A percentile compares a stretch with the other conserved stretches of the same genome.
Conservation (phyloP, 2,329 filamentous ascomycete species). For the Penicillium fuscoglaucum region DNA sequence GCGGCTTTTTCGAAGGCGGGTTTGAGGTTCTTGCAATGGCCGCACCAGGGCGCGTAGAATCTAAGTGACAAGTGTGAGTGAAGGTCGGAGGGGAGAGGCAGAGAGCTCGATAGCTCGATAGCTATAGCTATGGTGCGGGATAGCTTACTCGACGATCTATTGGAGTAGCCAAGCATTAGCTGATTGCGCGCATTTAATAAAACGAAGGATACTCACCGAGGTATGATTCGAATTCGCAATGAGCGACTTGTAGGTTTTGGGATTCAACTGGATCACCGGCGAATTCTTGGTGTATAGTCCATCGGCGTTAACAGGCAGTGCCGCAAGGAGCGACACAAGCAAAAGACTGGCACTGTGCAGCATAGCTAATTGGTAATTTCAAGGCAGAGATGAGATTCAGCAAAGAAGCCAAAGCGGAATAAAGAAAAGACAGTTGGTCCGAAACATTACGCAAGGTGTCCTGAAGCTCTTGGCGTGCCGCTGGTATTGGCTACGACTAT, state of each 20-base stretch:
- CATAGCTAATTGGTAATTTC: constrained; percentile 26
- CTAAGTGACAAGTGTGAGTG: constrained; percentile 46
- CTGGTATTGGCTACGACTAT: constrained; percentile 11
- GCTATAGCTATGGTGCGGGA: constrained; percentile 8
- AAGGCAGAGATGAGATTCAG: not conserved
- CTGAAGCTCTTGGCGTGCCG: constrained; percentile 44
- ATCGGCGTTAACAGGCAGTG: constrained; percentile 65
- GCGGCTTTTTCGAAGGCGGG: constrained; percentile 94
- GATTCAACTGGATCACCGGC: constrained; percentile 78
- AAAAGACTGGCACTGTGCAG: constrained; percentile 46
- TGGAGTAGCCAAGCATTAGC: constrained; percentile 6
- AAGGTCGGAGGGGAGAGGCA: constrained; percentile 3
- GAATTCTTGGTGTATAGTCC: constrained; percentile 84
- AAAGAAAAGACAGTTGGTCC: constrained; percentile 10
- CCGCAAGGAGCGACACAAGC: constrained; percentile 62
- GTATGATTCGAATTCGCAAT: constrained; percentile 90
- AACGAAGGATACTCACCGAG: constrained; percentile 62
- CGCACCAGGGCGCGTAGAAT: constrained; percentile 98
- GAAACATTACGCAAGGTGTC: constrained; percentile 40
- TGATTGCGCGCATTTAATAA: not conserved
- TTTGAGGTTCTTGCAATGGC: constrained; percentile 94
- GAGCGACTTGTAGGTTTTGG: constrained; percentile 74
- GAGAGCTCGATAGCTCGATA: constrained; percentile 1
- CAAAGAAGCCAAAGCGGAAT: constrained; percentile 1
- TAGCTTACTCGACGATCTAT: constrained; percentile 55